Conservation (phyloP, 495 filamentous ascomycete species). For the Tuber microsphaerosporum region DNA sequence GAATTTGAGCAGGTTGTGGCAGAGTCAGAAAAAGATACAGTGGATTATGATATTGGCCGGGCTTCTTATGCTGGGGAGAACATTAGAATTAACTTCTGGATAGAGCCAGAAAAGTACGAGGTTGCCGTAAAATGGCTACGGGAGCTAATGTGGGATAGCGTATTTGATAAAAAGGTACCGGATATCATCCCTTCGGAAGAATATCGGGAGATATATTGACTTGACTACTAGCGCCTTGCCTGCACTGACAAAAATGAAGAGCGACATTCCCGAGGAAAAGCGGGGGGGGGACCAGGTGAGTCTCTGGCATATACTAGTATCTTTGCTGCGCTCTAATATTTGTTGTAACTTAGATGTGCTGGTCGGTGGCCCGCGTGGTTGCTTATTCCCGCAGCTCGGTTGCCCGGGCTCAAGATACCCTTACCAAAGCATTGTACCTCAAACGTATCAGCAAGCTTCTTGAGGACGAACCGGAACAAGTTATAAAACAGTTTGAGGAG, state of each 20-base stretch:
- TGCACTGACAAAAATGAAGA: slow-evolving; percentile 76
- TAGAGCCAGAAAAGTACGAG: slow-evolving; percentile 81
- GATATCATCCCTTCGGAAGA: neutral
- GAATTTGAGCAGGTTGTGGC: slow-evolving; percentile 88
- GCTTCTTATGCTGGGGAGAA: slow-evolving; percentile 67
- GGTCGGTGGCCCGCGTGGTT: slow-evolving; percentile 72
- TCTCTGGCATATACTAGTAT: neutral
- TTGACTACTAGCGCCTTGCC: slow-evolving; percentile 55
- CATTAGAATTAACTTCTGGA: slow-evolving; percentile 69
- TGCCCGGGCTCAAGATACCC: slow-evolving; percentile 65
- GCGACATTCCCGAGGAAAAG: slow-evolving; percentile 90
- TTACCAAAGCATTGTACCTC: slow-evolving; percentile 83
- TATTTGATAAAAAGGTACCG: slow-evolving; percentile 59
- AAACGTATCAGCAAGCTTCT: slow-evolving; percentile 73
- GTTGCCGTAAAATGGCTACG: slow-evolving; percentile 76
- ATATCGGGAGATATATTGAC: neutral
- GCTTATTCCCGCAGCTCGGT: slow-evolving; percentile 67
- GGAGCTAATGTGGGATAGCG: slow-evolving; percentile 73
- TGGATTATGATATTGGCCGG: slow-evolving; percentile 65
- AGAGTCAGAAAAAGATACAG: slow-evolving; percentile 81
- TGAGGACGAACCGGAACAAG: slow-evolving; percentile 59
- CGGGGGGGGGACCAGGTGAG: slow-evolving; percentile 65
- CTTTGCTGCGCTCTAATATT: slow-evolving; percentile 10
- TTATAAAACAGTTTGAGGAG: slow-evolving; percentile 67
- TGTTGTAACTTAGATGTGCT: slow-evolving; percentile 53